Evolutionary conservation across 805 yeast genomes (phyloP), one percentile per base, ranked within the genome.

Genomic region (Hanseniaspora hatyaiensis): DNA sequence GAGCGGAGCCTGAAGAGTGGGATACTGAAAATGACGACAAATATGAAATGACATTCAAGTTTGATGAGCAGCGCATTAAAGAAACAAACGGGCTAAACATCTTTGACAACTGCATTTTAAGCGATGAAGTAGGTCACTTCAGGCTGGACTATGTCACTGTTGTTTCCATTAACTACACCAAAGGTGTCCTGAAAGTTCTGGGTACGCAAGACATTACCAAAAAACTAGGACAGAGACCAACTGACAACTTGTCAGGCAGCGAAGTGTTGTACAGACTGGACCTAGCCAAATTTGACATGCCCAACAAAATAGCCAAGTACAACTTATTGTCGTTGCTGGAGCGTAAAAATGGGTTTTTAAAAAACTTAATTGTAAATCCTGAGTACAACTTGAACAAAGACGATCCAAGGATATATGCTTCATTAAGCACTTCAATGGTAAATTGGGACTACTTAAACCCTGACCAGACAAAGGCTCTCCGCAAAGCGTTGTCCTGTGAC

Each of bases 61-160:
- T 43, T 34, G 34, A 39, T 34, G 13, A 22, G 2, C 5, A 33
- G n/a, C 20, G 23, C 11, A 23, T 37, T 3, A 28, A 32, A 1
- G 33, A 36, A 6, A 33, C 52, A 2, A 64, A 80, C 0, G 85
- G 80, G 50, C 55, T 86, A 2, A 45, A 65, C 0, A 65, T 69
- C 32, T 69, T 73, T 52, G 96, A 88, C 57, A 67, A 76, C 33
- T 72, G 88, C 1, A 68, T 82, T 13, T 65, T 87, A 1, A 86
- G 95, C 57, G 95, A 83, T 59, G 94, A 84, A 55, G 51, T 60
- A 0, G 95, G 95, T 0, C 85, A 82, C 59, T 80, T 80, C 60
- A 82, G 84, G 0, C 56, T 88, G 20, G 77, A 86, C 1, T 69
- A 69, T 42, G 96, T 94, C 0, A 62, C 59, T 37, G 69, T 87